Evolutionary conservation across 2,329 filamentous ascomycete genomes (phyloP).

Genomic region (Hymenoscyphus occultus): DNA sequence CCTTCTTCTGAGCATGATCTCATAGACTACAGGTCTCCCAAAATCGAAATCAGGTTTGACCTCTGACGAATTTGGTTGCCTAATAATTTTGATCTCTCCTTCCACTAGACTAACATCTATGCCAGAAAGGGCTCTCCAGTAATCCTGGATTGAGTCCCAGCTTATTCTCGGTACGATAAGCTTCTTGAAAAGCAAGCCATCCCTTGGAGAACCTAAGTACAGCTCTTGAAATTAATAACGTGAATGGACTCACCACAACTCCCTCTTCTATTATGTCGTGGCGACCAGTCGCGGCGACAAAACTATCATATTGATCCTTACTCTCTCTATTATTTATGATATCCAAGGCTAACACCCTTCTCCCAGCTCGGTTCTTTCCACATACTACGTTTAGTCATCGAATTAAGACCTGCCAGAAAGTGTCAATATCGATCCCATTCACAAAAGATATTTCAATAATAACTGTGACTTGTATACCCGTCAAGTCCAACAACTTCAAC

Average conservation of each 20-base stretch:
- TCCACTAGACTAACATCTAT: background rate
- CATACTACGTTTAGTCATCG: no score
- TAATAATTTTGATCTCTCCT: background rate
- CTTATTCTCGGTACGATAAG: background rate
- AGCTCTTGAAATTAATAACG: background rate
- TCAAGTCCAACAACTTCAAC: no score
- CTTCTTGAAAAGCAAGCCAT: background rate
- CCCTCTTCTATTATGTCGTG: background rate
- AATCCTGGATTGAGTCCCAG: background rate
- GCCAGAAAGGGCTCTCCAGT: background rate
- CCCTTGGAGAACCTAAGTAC: background rate
- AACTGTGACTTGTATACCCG: no score
- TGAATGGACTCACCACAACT: background rate
- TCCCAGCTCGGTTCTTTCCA: no score
- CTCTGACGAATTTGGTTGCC: background rate
- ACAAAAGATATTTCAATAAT: no score
- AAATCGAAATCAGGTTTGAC: background rate
- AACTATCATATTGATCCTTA: background rate
- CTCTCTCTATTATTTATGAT: background rate
- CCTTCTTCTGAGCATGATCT: no score
- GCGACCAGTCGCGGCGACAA: background rate
- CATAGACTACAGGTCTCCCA: background rate
- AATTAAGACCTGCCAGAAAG: no score
- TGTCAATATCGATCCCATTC: no score
- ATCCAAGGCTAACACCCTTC: no score